A percentile compares a stretch with the other conserved stretches of the same genome.
These are phyloP conservation scores for Ramichloridium luteum DNA, from an alignment of 2,329 filamentous ascomycete species.

Conservation along the genomic window DNA sequence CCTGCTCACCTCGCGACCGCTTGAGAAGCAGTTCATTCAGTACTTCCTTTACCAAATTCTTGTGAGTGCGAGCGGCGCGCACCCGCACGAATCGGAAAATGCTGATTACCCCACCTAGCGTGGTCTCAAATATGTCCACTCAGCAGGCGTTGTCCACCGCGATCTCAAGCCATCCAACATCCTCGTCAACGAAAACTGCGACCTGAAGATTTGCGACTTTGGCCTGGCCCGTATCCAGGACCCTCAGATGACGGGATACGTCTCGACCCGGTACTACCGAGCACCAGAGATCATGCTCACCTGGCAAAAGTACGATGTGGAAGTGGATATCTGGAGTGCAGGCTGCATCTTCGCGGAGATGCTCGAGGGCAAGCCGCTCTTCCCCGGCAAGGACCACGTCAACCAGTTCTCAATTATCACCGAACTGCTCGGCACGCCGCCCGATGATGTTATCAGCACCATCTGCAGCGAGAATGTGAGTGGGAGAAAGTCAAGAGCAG, in stretches of 20 bases:
- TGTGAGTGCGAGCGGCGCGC: constrained; percentile 41
- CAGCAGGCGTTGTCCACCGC: constrained; percentile 91
- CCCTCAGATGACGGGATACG: constrained; percentile 98
- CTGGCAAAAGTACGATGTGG: constrained; percentile 99
- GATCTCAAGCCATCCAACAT: constrained; percentile 99
- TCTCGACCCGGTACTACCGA: constrained; percentile 96
- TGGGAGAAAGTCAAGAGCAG: constrained; percentile 39
- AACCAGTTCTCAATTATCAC: constrained; percentile 99
- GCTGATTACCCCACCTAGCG: constrained; percentile 47
- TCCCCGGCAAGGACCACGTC: constrained; percentile 98
- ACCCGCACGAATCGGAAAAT: background rate
- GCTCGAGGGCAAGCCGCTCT: constrained; percentile 95
- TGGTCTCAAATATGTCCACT: constrained; percentile 97
- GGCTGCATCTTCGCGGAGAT: constrained; percentile 99
- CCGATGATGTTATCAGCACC: constrained; percentile 95
- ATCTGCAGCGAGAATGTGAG: constrained; percentile 83
- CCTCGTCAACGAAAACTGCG: constrained; percentile 98
- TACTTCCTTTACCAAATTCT: constrained; percentile 99
- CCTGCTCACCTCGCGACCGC: constrained; percentile 81
- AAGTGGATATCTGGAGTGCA: constrained; percentile 98
- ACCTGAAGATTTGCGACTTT: constrained; percentile 99
- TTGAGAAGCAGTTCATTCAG: constrained; percentile 99
- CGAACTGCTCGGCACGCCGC: constrained; percentile 87
- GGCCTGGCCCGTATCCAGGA: constrained; percentile 95
- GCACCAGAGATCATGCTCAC: constrained; percentile 99